Evolutionary conservation across 1,139 yeast genomes (phyloP).

Genomic region (Hemisphaericaspora xylanilytica): DNA sequence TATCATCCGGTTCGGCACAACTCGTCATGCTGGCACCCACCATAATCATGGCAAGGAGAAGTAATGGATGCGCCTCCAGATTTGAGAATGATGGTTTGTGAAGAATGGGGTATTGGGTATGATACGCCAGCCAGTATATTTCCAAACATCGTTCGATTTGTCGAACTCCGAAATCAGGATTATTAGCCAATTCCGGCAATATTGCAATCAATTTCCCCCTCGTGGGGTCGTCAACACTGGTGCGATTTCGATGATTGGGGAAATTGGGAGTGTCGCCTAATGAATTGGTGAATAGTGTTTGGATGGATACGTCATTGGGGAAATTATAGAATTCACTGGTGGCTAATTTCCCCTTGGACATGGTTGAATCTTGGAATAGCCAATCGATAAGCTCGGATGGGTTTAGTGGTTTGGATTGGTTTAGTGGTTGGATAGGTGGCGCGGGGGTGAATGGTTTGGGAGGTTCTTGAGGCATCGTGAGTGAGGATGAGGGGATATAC

Average conservation of each 20-base stretch:
- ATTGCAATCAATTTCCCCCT: conserved; percentile 27
- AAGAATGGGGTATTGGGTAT: conserved; percentile 58
- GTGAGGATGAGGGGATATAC: no score
- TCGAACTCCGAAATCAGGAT: conserved; percentile 25
- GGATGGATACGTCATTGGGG: conserved; percentile 22
- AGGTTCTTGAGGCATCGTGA: background rate
- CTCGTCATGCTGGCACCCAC: conserved; percentile 45
- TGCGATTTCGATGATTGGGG: conserved; percentile 26
- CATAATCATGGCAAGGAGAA: conserved; percentile 56
- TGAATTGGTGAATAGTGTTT: conserved; percentile 30
- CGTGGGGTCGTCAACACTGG: conserved; percentile 23
- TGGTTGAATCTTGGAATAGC: conserved; percentile 27
- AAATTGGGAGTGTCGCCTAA: conserved; percentile 31
- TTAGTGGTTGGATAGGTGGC: no score
- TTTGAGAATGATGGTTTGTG: conserved; percentile 62
- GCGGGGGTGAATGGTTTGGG: background rate
- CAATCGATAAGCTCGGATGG: conserved; percentile 32
- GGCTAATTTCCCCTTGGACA: conserved; percentile 7
- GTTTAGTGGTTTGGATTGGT: conserved; percentile 16
- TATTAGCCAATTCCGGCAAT: conserved; percentile 32
- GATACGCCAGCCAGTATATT: conserved; percentile 55
- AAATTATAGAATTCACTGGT: conserved; percentile 16
- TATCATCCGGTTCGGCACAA: conserved; percentile 16
- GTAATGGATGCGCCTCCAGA: conserved; percentile 48
- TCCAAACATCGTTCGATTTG: conserved; percentile 28